Evolutionary conservation across 75 land plant genomes (phyloP).

Genomic region (Cryptomeria japonica): DNA sequence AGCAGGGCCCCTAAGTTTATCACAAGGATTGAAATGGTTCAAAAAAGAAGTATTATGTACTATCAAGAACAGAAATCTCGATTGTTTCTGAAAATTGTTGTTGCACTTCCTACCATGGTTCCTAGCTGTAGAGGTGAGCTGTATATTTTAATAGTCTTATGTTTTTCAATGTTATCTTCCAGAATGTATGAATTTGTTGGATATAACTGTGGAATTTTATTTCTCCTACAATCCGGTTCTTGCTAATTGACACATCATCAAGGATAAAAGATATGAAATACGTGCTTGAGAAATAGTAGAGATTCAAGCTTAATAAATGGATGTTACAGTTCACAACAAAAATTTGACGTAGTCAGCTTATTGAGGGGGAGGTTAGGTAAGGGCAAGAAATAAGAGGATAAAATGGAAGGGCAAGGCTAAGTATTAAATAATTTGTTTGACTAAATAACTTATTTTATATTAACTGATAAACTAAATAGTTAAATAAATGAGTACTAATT

Average conservation of each 20-base stretch:
- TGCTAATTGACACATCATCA: not conserved
- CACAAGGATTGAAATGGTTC: slow-evolving; percentile 72
- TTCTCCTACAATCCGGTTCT: not conserved
- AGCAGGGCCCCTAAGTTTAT: slow-evolving; percentile 68
- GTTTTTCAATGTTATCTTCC: not conserved
- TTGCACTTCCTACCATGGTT: slow-evolving; percentile 97
- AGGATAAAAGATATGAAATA: not conserved
- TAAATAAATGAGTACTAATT: no score
- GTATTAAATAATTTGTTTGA: no score
- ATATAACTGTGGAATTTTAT: not conserved
- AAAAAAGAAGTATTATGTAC: slow-evolving; percentile 92
- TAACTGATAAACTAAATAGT: no score
- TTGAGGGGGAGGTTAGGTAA: no score
- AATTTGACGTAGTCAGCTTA: no score
- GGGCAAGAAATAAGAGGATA: no score
- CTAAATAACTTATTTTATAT: no score
- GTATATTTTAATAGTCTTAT: not conserved
- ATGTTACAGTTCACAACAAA: no score
- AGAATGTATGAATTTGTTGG: not conserved
- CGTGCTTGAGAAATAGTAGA: no score
- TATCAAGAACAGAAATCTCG: slow-evolving; percentile 75
- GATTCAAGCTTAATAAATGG: no score
- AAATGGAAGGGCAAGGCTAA: no score
- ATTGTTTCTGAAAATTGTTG: slow-evolving; percentile 84
- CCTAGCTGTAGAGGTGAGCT: slow-evolving; percentile 83